phyloP scores from a whole-genome alignment of 164 flowering plant genomes.

The Akebia trifoliata region DNA sequence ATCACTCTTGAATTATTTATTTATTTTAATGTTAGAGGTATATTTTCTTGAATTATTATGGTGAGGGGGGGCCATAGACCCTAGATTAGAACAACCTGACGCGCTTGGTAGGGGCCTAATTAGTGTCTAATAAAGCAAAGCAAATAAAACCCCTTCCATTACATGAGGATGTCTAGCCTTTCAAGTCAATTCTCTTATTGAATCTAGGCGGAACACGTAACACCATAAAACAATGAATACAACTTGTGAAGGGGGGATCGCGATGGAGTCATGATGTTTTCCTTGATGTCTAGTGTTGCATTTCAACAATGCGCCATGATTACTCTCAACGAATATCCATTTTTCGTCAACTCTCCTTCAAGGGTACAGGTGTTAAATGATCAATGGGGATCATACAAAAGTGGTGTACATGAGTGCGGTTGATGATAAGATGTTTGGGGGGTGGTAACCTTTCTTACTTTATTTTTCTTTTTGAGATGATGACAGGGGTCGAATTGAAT shows the following conservation, averaged over 20 bases:
- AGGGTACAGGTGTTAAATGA: neutral
- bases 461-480: neutral
- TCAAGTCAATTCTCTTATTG: too few species aligned
- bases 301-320: neutral
- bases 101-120: too few species aligned
- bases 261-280: neutral
- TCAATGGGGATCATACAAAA: neutral
- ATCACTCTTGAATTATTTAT: too few species aligned
- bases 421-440: neutral
- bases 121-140: too few species aligned
- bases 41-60: too few species aligned
- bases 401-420: neutral
- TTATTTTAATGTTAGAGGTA: too few species aligned
- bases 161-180: too few species aligned
- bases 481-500: too few species aligned
- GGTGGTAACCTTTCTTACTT: neutral
- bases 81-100: too few species aligned
- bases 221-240: neutral
- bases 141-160: too few species aligned
- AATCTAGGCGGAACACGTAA: too few species aligned
- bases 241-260: neutral
- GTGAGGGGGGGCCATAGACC: too few species aligned
- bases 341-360: neutral
- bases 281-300: neutral
- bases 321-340: neutral